Percentiles rank a stretch among this genome's conserved stretches.
Evolutionary conservation across 2,329 filamentous ascomycete genomes (phyloP).

Genomic region (Bipolaris oryzae): DNA sequence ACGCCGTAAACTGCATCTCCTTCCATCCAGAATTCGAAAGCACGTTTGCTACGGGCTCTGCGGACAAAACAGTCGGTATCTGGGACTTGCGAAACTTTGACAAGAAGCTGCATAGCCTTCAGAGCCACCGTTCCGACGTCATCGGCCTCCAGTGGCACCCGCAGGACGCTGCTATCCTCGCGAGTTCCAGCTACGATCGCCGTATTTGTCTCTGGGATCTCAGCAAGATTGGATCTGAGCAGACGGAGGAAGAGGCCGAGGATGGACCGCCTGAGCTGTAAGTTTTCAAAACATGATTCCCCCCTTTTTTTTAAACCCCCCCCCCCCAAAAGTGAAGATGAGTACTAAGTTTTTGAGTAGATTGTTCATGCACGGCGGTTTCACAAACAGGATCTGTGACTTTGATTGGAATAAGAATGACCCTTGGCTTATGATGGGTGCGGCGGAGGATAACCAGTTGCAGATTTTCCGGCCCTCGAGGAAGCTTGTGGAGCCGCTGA

Average conservation of each 20-base stretch:
- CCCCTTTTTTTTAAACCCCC: no score
- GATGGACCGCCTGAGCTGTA: constrained; percentile 94
- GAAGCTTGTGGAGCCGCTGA: constrained; percentile 45
- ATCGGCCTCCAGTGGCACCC: constrained; percentile 96
- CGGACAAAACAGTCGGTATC: constrained; percentile 91
- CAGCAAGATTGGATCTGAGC: constrained; percentile 88
- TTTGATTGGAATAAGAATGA: constrained; percentile 98
- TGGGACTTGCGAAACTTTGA: constrained; percentile 95
- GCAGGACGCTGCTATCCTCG: constrained; percentile 83
- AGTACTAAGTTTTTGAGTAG: constrained; percentile 52
- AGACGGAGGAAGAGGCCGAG: constrained; percentile 91
- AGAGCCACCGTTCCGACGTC: constrained; percentile 87
- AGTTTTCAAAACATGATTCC: constrained; percentile 46
- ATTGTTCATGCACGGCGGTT: constrained; percentile 97
- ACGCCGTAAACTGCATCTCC: constrained; percentile 93
- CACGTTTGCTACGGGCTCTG: constrained; percentile 88
- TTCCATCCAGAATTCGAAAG: constrained; percentile 94
- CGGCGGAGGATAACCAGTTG: constrained; percentile 94
- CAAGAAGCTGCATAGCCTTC: constrained; percentile 85
- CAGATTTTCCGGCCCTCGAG: constrained; percentile 70
- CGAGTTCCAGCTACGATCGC: constrained; percentile 89
- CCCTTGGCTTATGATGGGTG: constrained; percentile 94
- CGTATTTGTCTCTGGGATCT: constrained; percentile 97
- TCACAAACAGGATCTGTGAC: constrained; percentile 95
- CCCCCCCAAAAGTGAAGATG: no score